Conservation (phyloP, 2,329 filamentous ascomycete species). For the Byssoonygena ceratinophila region DNA sequence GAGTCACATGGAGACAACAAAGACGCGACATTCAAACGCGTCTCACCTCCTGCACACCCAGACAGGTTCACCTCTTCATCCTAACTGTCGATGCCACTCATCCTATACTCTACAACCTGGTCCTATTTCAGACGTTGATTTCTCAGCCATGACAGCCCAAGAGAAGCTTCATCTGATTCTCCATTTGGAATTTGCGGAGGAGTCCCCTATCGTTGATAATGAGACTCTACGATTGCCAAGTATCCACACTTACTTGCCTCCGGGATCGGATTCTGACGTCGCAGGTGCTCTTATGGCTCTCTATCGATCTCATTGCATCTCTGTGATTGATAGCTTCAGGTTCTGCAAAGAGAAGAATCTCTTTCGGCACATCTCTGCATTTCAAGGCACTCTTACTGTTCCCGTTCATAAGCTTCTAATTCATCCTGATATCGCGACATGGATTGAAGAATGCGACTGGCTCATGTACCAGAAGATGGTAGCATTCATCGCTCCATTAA, state of each 20-base stretch:
- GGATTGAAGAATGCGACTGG: slow-evolving; percentile 95
- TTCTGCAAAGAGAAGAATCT: slow-evolving; percentile 97
- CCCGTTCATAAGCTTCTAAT: slow-evolving; percentile 88
- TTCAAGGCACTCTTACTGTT: slow-evolving; percentile 91
- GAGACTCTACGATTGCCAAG: slow-evolving; percentile 71
- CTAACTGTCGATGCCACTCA: slow-evolving; percentile 7
- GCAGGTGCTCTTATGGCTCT: slow-evolving; percentile 76
- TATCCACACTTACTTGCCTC: slow-evolving; percentile 70
- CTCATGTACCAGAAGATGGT: slow-evolving; percentile 96
- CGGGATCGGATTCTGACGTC: slow-evolving; percentile 73
- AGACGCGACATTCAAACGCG: background rate
- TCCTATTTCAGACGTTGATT: slow-evolving; percentile 8
- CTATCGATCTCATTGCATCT: slow-evolving; percentile 91
- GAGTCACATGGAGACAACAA: background rate
- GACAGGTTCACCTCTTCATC: background rate
- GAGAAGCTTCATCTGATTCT: slow-evolving; percentile 34
- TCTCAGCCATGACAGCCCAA: slow-evolving; percentile 23
- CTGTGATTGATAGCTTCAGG: slow-evolving; percentile 85
- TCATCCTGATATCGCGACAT: slow-evolving; percentile 68
- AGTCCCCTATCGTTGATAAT: slow-evolving; percentile 43
- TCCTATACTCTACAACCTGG: slow-evolving; percentile 6
- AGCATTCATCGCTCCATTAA: slow-evolving; percentile 76
- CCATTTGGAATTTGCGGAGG: slow-evolving; percentile 28
- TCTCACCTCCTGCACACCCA: background rate
- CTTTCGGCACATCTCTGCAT: slow-evolving; percentile 86